Conservation (phyloP, 257 asterid species). For the Solanum habrochaites region DNA sequence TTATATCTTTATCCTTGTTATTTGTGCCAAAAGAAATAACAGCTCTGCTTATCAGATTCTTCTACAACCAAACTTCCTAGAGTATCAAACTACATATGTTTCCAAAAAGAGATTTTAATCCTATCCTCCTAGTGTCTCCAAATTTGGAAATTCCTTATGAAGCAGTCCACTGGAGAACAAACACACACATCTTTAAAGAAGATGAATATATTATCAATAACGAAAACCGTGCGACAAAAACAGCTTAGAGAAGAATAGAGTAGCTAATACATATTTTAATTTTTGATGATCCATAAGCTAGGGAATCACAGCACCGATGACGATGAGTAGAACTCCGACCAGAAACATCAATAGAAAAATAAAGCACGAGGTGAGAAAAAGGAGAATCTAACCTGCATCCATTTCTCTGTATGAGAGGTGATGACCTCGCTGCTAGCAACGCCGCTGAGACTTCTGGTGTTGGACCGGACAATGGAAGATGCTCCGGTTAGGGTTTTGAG, state of each 20-base stretch:
- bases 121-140: neutral
- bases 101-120: neutral
- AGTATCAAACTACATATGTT: neutral
- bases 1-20: neutral
- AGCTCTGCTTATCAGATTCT: neutral
- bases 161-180: neutral
- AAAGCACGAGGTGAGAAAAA: neutral
- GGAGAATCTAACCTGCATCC: slow-evolving; percentile 64
- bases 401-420: slow-evolving; percentile 67
- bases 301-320: neutral
- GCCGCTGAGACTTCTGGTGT: slow-evolving; percentile 30
- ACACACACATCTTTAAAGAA: neutral
- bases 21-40: neutral
- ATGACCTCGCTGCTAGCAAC: slow-evolving; percentile 23
- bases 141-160: neutral
- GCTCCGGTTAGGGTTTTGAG: slow-evolving; percentile 34
- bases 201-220: neutral
- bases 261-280: neutral
- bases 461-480: neutral
- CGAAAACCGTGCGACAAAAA: neutral
- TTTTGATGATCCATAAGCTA: neutral
- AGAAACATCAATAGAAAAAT: neutral
- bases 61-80: neutral
- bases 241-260: neutral
- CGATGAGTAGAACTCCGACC: neutral